Conservation (phyloP, 1,284 basidiomycete species). For the Cystobasidium pallidum region DNA sequence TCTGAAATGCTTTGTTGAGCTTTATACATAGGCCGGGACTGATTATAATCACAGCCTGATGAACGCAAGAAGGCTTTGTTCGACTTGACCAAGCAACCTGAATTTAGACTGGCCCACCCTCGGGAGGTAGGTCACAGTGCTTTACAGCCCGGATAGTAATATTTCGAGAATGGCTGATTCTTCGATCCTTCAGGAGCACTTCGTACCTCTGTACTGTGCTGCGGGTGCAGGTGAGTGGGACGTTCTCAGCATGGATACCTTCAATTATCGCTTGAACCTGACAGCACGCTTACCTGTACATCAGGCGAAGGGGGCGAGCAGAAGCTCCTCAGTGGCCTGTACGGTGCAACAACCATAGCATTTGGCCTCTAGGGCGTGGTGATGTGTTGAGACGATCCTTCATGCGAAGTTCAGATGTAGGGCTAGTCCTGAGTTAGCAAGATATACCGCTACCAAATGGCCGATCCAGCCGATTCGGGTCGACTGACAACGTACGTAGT, state of each 20-base stretch:
- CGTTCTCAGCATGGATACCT: too few relatives aligned
- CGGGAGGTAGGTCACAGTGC: conserved; percentile 52
- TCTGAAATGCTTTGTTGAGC: background rate
- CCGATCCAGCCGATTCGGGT: background rate
- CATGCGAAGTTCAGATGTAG: too few relatives aligned
- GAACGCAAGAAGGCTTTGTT: conserved; percentile 61
- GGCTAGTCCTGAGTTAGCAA: too few relatives aligned
- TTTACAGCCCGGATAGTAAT: background rate
- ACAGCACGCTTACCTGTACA: background rate
- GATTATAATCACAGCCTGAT: conserved; percentile 53
- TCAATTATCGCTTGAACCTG: too few relatives aligned
- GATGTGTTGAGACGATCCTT: too few relatives aligned
- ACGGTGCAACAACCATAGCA: conserved; percentile 51
- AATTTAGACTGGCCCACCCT: conserved; percentile 69
- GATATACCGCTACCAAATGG: background rate
- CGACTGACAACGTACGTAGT: too few relatives aligned
- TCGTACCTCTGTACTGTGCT: conserved; percentile 67
- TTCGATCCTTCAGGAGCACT: conserved; percentile 65
- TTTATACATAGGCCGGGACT: background rate
- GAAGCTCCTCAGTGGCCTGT: conserved; percentile 46
- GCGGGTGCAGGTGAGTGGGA: conserved; percentile 25
- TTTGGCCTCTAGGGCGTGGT: conserved; percentile 50
- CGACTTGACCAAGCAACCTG: conserved; percentile 63
- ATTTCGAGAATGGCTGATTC: background rate
- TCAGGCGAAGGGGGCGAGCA: conserved; percentile 54